Percentiles rank a stretch among this genome's conserved stretches.
These are phyloP conservation scores for Starmerella asiatica DNA, from an alignment of 805 yeast species.

Conservation along the genomic window DNA sequence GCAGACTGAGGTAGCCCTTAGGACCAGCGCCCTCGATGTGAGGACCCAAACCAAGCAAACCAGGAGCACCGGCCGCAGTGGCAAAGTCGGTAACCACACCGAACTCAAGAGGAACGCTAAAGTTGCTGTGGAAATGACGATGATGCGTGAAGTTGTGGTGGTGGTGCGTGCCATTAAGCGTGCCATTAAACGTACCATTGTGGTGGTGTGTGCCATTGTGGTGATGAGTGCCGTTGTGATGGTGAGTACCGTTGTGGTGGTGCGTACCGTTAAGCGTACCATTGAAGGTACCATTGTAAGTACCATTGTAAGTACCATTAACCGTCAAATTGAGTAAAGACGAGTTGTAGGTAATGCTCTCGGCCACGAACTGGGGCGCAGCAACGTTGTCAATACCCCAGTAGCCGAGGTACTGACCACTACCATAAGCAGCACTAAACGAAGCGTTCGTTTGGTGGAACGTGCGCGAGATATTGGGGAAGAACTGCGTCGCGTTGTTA, in stretches of 20 bases:
- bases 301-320: no score
- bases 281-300: no score
- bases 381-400: constrained; percentile 25
- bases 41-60: constrained; percentile 22
- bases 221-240: background rate
- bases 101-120: constrained; percentile 20
- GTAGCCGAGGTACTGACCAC: constrained; percentile 25
- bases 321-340: constrained; percentile 5
- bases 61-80: constrained; percentile 21
- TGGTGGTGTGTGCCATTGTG: background rate
- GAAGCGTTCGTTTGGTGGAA: constrained; percentile 27
- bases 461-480: constrained; percentile 21
- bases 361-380: constrained; percentile 17
- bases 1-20: constrained; percentile 16
- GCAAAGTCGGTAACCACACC: constrained; percentile 23
- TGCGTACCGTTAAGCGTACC: no score
- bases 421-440: constrained; percentile 32
- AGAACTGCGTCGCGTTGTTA: constrained; percentile 22
- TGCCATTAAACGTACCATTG: background rate
- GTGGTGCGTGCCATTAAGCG: no score
- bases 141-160: no score
- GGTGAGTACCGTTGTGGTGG: background rate
- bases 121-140: no score
- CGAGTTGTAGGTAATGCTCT: constrained; percentile 1
- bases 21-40: constrained; percentile 22